Conservation (phyloP, 768 basidiomycete species). For the Podaxis rugospora region DNA sequence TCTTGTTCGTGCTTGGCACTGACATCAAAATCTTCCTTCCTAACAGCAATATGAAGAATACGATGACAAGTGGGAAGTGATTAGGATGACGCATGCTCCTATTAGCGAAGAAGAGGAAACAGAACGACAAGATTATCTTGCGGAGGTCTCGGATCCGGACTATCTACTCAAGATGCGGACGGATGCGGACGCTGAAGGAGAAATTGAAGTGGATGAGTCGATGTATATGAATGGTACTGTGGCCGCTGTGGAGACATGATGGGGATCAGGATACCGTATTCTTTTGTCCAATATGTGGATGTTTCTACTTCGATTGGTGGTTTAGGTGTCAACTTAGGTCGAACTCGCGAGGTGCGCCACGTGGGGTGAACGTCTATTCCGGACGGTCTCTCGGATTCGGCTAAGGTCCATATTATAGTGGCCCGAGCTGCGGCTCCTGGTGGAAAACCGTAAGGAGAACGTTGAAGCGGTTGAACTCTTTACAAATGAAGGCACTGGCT, state of each 20-base stretch:
- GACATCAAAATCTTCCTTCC: not conserved
- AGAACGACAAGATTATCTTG: slow-evolving; percentile 73
- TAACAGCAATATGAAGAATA: slow-evolving; percentile 65
- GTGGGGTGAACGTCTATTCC: not conserved
- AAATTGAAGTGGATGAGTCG: slow-evolving; percentile 41
- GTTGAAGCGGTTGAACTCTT: not conserved
- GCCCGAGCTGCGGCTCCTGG: not conserved
- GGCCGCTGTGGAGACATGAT: not conserved
- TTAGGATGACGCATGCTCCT: slow-evolving; percentile 64
- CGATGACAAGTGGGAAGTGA: slow-evolving; percentile 78
- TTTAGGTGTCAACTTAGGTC: not conserved
- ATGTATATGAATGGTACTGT: slow-evolving; percentile 5
- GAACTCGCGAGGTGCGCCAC: not conserved
- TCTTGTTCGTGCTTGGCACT: not conserved
- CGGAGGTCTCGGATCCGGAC: slow-evolving; percentile 72
- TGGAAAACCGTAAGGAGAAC: not conserved
- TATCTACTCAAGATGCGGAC: slow-evolving; percentile 44
- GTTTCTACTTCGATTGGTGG: not conserved
- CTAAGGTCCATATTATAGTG: not conserved
- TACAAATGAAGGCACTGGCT: slow-evolving; percentile 1
- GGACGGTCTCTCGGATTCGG: not conserved
- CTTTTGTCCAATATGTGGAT: not conserved
- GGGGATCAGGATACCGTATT: no score
- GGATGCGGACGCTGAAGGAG: slow-evolving; percentile 65
- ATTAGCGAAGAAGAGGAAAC: slow-evolving; percentile 73